Evolutionary conservation across 2,329 filamentous ascomycete species (phyloP).

Genomic region (Fusarium pininemorale): DNA sequence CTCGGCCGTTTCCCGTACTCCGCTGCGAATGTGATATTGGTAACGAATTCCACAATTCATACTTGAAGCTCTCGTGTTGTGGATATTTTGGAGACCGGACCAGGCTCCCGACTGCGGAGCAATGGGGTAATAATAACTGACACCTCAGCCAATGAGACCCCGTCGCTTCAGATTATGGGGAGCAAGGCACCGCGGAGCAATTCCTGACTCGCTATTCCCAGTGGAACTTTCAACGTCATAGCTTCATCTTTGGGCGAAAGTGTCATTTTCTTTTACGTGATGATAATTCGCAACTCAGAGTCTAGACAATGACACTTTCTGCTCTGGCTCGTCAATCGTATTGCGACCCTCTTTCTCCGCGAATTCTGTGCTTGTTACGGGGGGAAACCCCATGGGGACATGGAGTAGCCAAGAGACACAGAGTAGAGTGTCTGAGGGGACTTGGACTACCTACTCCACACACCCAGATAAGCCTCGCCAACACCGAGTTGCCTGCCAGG

Average conservation of each 20-base stretch:
- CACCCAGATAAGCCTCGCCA: neutral
- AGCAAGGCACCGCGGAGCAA: neutral
- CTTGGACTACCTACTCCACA: constrained; percentile 13
- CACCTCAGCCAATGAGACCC: neutral
- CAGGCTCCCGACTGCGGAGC: constrained; percentile 6
- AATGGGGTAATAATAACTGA: constrained; percentile 28
- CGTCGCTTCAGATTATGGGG: neutral
- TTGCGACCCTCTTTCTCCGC: constrained; percentile 12
- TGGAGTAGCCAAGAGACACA: neutral
- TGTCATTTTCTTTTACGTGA: constrained; percentile 31
- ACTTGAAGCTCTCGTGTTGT: neutral
- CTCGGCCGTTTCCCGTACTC: neutral
- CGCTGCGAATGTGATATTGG: neutral
- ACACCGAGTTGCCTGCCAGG: constrained; percentile 1
- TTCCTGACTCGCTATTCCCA: constrained; percentile 14
- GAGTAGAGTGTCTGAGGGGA: neutral
- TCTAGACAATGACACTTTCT: neutral
- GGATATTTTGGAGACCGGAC: constrained; percentile 19
- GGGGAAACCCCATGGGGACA: constrained; percentile 20
- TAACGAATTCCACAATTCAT: constrained; percentile 12
- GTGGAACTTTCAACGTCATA: constrained; percentile 31
- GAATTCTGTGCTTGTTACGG: neutral
- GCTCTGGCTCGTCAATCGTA: neutral
- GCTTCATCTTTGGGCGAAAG: neutral
- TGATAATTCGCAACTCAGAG: neutral